Conservation (phyloP, 345 rosid genomes). For the Brassica nigra region DNA sequence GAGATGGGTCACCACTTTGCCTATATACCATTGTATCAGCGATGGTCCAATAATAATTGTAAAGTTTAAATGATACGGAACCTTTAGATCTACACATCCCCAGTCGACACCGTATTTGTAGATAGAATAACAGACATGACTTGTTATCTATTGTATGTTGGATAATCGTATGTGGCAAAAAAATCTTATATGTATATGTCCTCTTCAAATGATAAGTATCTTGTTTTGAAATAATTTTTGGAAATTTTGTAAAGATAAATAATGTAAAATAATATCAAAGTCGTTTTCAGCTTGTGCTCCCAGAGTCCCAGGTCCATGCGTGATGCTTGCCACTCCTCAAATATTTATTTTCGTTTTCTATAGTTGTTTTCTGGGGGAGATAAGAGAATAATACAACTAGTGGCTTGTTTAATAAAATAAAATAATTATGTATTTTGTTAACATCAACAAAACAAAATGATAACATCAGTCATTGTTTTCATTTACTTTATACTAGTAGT, state of each 20-base stretch:
- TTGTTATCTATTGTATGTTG: not conserved
- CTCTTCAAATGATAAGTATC: slow-evolving; percentile 1
- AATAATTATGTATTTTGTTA: not conserved
- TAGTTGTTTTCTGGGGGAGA: slow-evolving; percentile 14
- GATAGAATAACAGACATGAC: not conserved
- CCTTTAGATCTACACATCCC: too few species aligned
- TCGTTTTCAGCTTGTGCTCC: not conserved
- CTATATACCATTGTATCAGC: not conserved
- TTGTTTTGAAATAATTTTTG: not conserved
- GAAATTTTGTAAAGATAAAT: not conserved
- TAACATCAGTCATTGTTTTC: not conserved
- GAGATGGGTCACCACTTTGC: slow-evolving; percentile 25
- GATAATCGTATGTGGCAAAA: slow-evolving; percentile 11
- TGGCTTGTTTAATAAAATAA: not conserved
- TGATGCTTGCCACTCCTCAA: slow-evolving; percentile 17
- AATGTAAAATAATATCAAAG: slow-evolving; percentile 26
- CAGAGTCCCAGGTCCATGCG: not conserved
- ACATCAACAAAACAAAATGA: slow-evolving; percentile 1
- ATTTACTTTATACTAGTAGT: not conserved
- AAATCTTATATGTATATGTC: not conserved
- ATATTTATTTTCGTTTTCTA: slow-evolving; percentile 6
- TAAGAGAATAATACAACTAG: slow-evolving; percentile 16
- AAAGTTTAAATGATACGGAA: too few species aligned
- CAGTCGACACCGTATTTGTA: too few species aligned
- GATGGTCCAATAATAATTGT: slow-evolving; percentile 6